phyloP scores from a whole-genome alignment of 148 eudicot species.

The Camellia sinensis region DNA sequence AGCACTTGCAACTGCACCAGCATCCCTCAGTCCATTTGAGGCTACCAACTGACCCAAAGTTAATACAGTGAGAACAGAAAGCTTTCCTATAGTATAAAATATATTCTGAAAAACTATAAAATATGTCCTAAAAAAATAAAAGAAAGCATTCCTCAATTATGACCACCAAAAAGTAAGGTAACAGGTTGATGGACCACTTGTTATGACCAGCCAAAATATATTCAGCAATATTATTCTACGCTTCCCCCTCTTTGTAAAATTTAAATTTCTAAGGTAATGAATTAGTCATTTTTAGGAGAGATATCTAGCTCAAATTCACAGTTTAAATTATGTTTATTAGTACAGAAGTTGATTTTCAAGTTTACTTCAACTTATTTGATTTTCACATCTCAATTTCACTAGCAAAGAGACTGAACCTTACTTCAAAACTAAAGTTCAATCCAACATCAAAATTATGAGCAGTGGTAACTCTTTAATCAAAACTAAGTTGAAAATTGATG shows the following conservation, averaged over 20 bases:
- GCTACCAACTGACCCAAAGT: slow-evolving; percentile 37
- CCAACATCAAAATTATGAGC: neutral
- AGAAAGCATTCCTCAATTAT: neutral
- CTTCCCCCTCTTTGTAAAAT: neutral
- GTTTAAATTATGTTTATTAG: too few species aligned
- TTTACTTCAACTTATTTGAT: too few species aligned
- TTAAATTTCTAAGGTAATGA: neutral
- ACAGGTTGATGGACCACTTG: neutral
- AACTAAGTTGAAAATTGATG: neutral
- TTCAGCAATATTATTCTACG: neutral
- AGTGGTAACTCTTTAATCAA: neutral
- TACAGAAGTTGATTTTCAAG: too few species aligned
- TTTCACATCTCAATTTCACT: too few species aligned
- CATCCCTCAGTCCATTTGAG: too few species aligned
- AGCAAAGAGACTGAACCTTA: too few species aligned
- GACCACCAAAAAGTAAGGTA: neutral
- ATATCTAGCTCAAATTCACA: too few species aligned
- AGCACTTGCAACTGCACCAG: too few species aligned
- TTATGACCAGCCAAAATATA: neutral
- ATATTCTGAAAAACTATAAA: neutral
- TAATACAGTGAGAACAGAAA: neutral
- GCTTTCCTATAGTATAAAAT: neutral
- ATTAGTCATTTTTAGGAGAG: too few species aligned
- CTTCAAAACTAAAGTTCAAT: too few species aligned
- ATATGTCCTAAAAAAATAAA: neutral